Percentiles rank a stretch among this genome's conserved stretches.
phyloP scores from a whole-genome alignment of 1,284 basidiomycete genomes.

The Heterobasidion annosum region DNA sequence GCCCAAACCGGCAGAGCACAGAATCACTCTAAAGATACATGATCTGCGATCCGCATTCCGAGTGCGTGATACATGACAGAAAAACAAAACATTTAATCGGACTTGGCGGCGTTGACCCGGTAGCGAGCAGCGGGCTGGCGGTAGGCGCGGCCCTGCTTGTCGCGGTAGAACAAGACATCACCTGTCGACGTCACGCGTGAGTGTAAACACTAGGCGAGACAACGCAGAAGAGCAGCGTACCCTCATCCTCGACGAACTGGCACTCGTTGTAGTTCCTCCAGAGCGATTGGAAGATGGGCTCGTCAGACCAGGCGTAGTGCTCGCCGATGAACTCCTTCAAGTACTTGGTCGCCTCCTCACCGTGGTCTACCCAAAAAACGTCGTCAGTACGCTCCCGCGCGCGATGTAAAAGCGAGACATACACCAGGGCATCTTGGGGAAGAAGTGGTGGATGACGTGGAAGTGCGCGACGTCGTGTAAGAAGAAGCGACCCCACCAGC shows the following conservation, averaged over 20 bases:
- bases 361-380: conserved; percentile 25
- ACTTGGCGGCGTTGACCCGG: background rate
- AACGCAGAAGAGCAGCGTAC: conserved; percentile 8
- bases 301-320: conserved; percentile 38
- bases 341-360: conserved; percentile 40
- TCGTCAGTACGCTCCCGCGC: background rate
- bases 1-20: too few species aligned
- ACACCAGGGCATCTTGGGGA: conserved; percentile 25
- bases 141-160: conserved; percentile 38
- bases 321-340: conserved; percentile 44
- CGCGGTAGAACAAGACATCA: conserved; percentile 55
- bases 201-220: background rate
- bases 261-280: conserved; percentile 53
- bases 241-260: conserved; percentile 64
- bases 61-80: too few species aligned
- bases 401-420: conserved; percentile 4
- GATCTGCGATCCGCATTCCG: too few species aligned
- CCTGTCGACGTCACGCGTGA: conserved; percentile 16
- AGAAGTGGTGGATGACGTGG: conserved; percentile 30
- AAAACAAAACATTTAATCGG: background rate
- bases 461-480: conserved; percentile 35
- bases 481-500: conserved; percentile 37
- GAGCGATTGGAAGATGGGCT: conserved; percentile 40
- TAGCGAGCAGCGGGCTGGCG: conserved; percentile 17
- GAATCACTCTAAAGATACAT: too few species aligned